Evolutionary conservation across 768 basidiomycete species (phyloP).

Genomic region (Collybia sordida): DNA sequence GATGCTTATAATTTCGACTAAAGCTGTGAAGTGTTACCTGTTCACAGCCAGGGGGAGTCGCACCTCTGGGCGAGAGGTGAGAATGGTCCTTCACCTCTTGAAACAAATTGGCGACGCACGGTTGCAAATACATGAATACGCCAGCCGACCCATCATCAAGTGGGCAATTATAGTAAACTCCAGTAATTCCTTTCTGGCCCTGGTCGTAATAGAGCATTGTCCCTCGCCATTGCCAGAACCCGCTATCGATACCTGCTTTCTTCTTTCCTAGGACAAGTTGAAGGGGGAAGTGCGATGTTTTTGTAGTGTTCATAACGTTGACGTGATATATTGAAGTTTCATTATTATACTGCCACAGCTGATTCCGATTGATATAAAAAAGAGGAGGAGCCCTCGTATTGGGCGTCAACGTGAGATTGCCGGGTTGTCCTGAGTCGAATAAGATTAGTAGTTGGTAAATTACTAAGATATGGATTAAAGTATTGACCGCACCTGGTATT

Average conservation of each 20-base stretch:
- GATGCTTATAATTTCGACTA: slow-evolving; percentile 5
- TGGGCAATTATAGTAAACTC: slow-evolving; percentile 44
- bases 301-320: slow-evolving; percentile 52
- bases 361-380: slow-evolving; percentile 53
- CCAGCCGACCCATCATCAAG: slow-evolving; percentile 34
- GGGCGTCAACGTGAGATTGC: slow-evolving; percentile 45
- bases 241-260: slow-evolving; percentile 36
- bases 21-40: slow-evolving; percentile 42
- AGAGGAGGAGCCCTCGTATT: slow-evolving; percentile 36
- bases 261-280: slow-evolving; percentile 45
- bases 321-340: slow-evolving; percentile 55
- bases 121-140: slow-evolving; percentile 46
- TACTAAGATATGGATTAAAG: neutral
- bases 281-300: slow-evolving; percentile 40
- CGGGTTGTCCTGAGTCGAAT: slow-evolving; percentile 35
- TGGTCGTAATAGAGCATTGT: slow-evolving; percentile 54
- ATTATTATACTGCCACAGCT: slow-evolving; percentile 56
- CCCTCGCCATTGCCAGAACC: slow-evolving; percentile 55
- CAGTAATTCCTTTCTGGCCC: slow-evolving; percentile 39
- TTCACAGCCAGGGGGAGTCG: slow-evolving; percentile 26
- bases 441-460: neutral
- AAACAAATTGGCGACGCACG: slow-evolving; percentile 32
- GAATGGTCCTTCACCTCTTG: neutral
- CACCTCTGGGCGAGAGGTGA: slow-evolving; percentile 20
- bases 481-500: slow-evolving; percentile 26